Percentiles rank a stretch among this genome's conserved stretches.
Evolutionary conservation across 2,329 filamentous ascomycete genomes (phyloP).

Genomic region (Fusarium burgessii): DNA sequence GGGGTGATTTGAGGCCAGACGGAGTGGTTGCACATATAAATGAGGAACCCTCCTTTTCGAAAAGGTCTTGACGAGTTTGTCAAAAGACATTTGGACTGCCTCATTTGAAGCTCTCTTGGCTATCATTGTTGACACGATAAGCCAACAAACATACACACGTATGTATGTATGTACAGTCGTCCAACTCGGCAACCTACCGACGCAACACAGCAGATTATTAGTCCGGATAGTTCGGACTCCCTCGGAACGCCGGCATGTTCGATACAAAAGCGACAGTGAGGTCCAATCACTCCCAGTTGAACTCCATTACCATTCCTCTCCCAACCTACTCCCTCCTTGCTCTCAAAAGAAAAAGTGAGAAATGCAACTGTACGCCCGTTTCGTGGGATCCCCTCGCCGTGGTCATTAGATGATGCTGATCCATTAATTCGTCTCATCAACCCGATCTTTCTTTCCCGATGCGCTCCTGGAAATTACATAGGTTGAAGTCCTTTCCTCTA

Average conservation of each 20-base stretch:
- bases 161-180: not conserved
- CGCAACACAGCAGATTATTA: conserved; percentile 24
- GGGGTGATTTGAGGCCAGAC: conserved; percentile 16
- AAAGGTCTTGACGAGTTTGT: not conserved
- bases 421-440: conserved; percentile 40
- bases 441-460: conserved; percentile 16
- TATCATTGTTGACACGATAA: not conserved
- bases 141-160: not conserved
- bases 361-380: conserved; percentile 29
- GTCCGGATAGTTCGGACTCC: conserved; percentile 18
- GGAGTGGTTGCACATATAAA: conserved; percentile 26
- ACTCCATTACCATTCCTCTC: conserved; percentile 29
- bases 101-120: not conserved
- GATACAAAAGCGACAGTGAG: conserved; percentile 39
- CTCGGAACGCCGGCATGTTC: conserved; percentile 36
- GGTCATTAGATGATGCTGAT: conserved; percentile 41
- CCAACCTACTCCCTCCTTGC: conserved; percentile 11
- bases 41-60: not conserved
- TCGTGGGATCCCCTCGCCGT: conserved; percentile 17
- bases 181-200: conserved; percentile 5
- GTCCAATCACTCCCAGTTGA: conserved; percentile 26
- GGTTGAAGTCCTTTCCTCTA: not conserved
- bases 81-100: not conserved
- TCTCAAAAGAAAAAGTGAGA: conserved; percentile 24
- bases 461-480: conserved; percentile 1